These are phyloP conservation scores for Entophlyctis helioformis DNA, from an alignment of 192 early-diverging fungal species.

Conservation along the genomic window DNA sequence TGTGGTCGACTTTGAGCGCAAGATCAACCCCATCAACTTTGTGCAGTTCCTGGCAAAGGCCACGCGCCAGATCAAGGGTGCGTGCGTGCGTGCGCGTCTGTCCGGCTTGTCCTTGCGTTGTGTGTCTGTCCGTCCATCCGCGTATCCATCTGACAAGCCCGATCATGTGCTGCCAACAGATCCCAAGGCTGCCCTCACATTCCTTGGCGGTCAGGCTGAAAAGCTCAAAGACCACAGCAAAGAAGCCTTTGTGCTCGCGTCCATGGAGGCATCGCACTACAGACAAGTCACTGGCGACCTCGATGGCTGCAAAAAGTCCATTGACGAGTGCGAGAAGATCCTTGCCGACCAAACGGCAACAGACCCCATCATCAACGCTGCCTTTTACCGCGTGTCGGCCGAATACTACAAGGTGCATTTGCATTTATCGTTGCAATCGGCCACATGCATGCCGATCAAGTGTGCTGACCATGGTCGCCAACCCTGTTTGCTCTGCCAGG, in stretches of 20 bases:
- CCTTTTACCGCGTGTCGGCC: conserved; percentile 88
- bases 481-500: conserved; percentile 23
- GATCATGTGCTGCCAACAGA: too few species aligned
- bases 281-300: conserved; percentile 65
- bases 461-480: too few species aligned
- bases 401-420: conserved; percentile 82
- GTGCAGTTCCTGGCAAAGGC: conserved; percentile 73
- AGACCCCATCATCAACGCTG: conserved; percentile 79
- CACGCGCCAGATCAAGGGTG: conserved; percentile 33
- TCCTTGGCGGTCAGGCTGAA: conserved; percentile 57
- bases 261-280: conserved; percentile 78
- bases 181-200: conserved; percentile 54
- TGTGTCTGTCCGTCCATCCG: too few species aligned
- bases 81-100: background rate
- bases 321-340: conserved; percentile 80
- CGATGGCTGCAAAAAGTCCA: conserved; percentile 67
- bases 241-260: conserved; percentile 77
- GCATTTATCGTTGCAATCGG: background rate
- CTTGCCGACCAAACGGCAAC: conserved; percentile 61
- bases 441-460: background rate
- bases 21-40: conserved; percentile 90
- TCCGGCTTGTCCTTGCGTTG: background rate
- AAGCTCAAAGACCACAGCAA: conserved; percentile 52
- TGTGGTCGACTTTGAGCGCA: conserved; percentile 82
- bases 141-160: too few species aligned